Base-by-base conservation (phyloP, 1,139 yeast species). In the Protomyces inundatus region DNA sequence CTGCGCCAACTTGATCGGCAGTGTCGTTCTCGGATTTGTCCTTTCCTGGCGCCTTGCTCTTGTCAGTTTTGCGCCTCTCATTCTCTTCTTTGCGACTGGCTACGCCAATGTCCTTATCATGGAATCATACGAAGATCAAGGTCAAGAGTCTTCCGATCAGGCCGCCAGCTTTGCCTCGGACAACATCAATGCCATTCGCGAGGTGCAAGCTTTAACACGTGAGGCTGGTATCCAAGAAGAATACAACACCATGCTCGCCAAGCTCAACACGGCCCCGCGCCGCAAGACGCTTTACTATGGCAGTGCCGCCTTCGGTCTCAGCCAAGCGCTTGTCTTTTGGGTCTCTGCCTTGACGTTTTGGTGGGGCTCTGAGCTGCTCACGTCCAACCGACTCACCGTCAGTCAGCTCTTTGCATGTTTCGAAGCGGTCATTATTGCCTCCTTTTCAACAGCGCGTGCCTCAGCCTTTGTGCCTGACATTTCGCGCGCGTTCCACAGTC, bases 21-120 rank as follows among this genome's bases (percentile, higher is more conserved):
- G 93, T 84, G 93, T 84, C 82, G 72, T 81, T 79, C 71, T 87
- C 82, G 66, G 88, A 84, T 62, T 84, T 85, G 79, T 86, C 79
- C 74, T 79, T 84, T 72, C 86, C 86, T 52, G 81, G 90, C 55
- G 85, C 84, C 67, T 85, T 81, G 80, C 79, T 84, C 70, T 77
- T 81, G 66, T 82, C 84, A 71, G 83, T 84, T 57, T 93, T 6
- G 71, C 73, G 6, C 66, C 70, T 42, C 72, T 95, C 1, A 90
- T 90, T 0, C 76, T 88, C 58, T 75, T 87, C n/a, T 73, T 67
- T 51, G 88, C 95, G 80, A 74, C 81, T 83, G 74, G 90, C 85
- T 67, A 90, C 89, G 60, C 89, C 83, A 76, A 79, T 81, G 88
- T 90, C 80, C 88, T 80, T 86, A 88, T 77, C 83, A 90, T 51